Evolutionary conservation across 352 stramenopile genomes (phyloP), one percentile per base, ranked within the genome.

Genomic region (Pythium scleroteichum): DNA sequence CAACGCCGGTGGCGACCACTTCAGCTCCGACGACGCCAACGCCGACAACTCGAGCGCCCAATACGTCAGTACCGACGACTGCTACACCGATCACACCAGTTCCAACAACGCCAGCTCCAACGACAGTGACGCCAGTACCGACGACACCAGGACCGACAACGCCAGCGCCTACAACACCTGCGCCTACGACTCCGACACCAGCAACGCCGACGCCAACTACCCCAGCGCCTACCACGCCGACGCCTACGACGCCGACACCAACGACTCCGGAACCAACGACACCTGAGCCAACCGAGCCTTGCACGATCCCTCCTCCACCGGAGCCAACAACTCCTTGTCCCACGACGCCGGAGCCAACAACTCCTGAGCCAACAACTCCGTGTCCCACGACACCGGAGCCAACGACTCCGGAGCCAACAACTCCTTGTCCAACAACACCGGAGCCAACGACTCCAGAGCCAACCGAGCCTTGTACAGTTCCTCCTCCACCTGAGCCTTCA

Each of bases 171-270:
- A 53, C 46, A 38, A 33, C 46, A 2, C 22, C 24, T 2, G 33
- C 12, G 5, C 44, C 44, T 5, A 50, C 44, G 19, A 50, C 44
- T 4, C 44, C 48, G 16, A 16, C 24, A n/a, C 48, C 48, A 2
- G 26, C 50, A 7, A 57, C 50, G 10, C n/a, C 50, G 10, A n/a
- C 27, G 17, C 50, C 50, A 46, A 42, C 47, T 24, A 46, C 51
- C 14, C 17, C 49, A 10, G 7, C 27, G 9, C 49, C 49, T 13
- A 56, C 49, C 14, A 56, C 49, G 13, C 29, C 49, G 12, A 12
- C 22, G 2, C 24, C 48, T 2, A 54, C 48, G 38, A 33, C 46
- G 2, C 46, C n/a, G 19, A 6, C 50, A 32, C 38, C 50, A 32
- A 35, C 33, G 10, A 57, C 32, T 10, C 38, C 38, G 17, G 6